These are phyloP conservation scores for Leucocoprinus birnbaumii DNA, from an alignment of 768 basidiomycete species.

Conservation along the genomic window DNA sequence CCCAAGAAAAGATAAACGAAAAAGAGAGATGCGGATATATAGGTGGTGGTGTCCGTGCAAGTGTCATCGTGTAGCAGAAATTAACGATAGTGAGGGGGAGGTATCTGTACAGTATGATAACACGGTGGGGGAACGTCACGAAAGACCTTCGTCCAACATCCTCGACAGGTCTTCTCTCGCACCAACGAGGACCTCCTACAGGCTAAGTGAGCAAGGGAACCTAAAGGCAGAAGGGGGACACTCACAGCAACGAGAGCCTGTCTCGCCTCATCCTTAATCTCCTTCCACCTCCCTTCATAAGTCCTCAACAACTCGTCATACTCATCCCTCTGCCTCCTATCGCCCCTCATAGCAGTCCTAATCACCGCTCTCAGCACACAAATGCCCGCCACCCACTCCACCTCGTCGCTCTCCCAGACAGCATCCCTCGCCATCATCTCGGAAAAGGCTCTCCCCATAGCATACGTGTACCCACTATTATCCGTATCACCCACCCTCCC, in stretches of 20 bases:
- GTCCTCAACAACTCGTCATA: slow-evolving; percentile 53
- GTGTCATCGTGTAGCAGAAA: no score
- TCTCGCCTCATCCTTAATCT: slow-evolving; percentile 65
- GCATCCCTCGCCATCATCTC: slow-evolving; percentile 63
- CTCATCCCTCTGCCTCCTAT: slow-evolving; percentile 44
- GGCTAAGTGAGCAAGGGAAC: neutral
- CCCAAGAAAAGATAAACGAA: no score
- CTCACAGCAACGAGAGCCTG: slow-evolving; percentile 59
- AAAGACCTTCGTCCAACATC: slow-evolving; percentile 6
- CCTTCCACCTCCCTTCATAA: slow-evolving; percentile 68
- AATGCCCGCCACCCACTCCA: slow-evolving; percentile 67
- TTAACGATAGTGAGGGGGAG: neutral
- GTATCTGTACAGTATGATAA: slow-evolving; percentile 6
- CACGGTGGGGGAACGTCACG: neutral
- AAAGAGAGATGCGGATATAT: no score
- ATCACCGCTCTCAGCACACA: slow-evolving; percentile 58
- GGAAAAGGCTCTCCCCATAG: slow-evolving; percentile 45
- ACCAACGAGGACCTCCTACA: slow-evolving; percentile 9
- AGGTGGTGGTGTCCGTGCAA: no score
- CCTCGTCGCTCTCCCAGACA: slow-evolving; percentile 65
- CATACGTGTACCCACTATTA: slow-evolving; percentile 40
- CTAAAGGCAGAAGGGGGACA: slow-evolving; percentile 1
- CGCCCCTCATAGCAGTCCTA: slow-evolving; percentile 46
- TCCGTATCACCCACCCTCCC: slow-evolving; percentile 37
- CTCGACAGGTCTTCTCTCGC: slow-evolving; percentile 11